Evolutionary conservation across 768 basidiomycete genomes (phyloP).

Genomic region (Zangia roseola): DNA sequence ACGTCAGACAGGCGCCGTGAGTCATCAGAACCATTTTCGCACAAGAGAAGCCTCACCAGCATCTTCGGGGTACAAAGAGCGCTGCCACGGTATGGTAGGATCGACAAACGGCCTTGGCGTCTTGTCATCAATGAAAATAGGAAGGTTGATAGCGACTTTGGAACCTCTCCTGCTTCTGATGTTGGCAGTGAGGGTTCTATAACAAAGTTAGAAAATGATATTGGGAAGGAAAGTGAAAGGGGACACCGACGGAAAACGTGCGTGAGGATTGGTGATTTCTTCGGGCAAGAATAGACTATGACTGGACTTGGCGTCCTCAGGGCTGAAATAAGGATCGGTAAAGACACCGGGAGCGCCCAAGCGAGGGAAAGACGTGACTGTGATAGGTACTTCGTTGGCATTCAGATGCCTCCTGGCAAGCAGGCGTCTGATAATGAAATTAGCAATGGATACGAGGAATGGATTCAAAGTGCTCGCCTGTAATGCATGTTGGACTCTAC

Average conservation of each 20-base stretch:
- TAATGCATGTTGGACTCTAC: conserved; percentile 97
- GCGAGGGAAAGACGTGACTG: conserved; percentile 93
- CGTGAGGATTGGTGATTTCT: conserved; percentile 95
- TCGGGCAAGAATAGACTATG: conserved; percentile 94
- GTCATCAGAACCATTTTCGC: conserved; percentile 5
- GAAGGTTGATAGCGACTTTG: conserved; percentile 94
- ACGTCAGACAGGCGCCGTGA: conserved; percentile 1
- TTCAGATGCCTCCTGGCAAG: conserved; percentile 83
- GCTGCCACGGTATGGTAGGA: conserved; percentile 87
- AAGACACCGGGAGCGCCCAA: conserved; percentile 88
- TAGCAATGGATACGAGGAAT: conserved; percentile 3
- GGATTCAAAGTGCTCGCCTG: conserved; percentile 45
- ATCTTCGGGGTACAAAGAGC: conserved; percentile 82
- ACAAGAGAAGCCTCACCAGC: conserved; percentile 48
- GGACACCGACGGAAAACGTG: conserved; percentile 88
- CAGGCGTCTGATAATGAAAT: conserved; percentile 54
- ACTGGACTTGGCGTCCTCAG: conserved; percentile 75
- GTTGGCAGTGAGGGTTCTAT: conserved; percentile 94
- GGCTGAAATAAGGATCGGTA: conserved; percentile 85
- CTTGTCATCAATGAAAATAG: conserved; percentile 83
- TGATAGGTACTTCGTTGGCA: conserved; percentile 84
- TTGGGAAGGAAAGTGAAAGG: conserved; percentile 8
- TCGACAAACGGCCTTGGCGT: conserved; percentile 91
- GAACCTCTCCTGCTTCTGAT: conserved; percentile 88
- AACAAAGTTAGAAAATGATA: conserved; percentile 12